phyloP scores from a whole-genome alignment of 257 asterid genomes.

The Ballota nigra region DNA sequence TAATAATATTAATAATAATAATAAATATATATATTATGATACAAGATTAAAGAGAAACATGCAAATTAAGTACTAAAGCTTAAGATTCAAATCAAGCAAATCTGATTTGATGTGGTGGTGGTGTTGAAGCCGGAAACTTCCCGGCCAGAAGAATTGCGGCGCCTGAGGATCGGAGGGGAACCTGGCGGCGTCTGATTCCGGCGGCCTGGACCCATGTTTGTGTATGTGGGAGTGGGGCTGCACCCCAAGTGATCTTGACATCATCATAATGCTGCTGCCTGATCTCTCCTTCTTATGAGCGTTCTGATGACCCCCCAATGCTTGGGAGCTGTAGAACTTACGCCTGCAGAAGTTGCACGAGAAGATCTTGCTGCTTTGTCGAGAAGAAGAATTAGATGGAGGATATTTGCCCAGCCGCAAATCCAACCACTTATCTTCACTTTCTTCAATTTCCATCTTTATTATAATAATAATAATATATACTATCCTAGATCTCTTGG shows the following conservation, averaged over 20 bases:
- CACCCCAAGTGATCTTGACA: slow-evolving; percentile 54
- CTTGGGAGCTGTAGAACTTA: slow-evolving; percentile 73
- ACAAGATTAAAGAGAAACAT: neutral
- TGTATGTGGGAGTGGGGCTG: slow-evolving; percentile 49
- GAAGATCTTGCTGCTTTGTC: slow-evolving; percentile 44
- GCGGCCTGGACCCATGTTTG: too few relatives aligned
- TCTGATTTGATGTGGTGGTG: slow-evolving; percentile 28
- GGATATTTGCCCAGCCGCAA: too few relatives aligned
- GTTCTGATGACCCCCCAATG: slow-evolving; percentile 84
- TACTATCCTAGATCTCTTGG: too few relatives aligned
- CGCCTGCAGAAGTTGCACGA: slow-evolving; percentile 75
- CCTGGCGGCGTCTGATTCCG: too few relatives aligned
- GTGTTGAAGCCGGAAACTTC: slow-evolving; percentile 53
- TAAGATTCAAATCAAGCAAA: slow-evolving; percentile 66
- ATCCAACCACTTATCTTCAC: too few relatives aligned
- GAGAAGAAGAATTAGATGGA: too few relatives aligned
- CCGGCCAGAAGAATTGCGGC: slow-evolving; percentile 53
- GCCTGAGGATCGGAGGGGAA: slow-evolving; percentile 25
- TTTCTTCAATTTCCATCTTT: too few relatives aligned
- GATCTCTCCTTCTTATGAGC: slow-evolving; percentile 78
- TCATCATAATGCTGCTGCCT: neutral
- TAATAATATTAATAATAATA: too few relatives aligned
- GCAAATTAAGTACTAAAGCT: slow-evolving; percentile 31
- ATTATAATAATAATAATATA: too few relatives aligned
- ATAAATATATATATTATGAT: too few relatives aligned